These are phyloP conservation scores for Saccharomycopsis lassenensis DNA, from an alignment of 805 yeast species.

Conservation along the genomic window DNA sequence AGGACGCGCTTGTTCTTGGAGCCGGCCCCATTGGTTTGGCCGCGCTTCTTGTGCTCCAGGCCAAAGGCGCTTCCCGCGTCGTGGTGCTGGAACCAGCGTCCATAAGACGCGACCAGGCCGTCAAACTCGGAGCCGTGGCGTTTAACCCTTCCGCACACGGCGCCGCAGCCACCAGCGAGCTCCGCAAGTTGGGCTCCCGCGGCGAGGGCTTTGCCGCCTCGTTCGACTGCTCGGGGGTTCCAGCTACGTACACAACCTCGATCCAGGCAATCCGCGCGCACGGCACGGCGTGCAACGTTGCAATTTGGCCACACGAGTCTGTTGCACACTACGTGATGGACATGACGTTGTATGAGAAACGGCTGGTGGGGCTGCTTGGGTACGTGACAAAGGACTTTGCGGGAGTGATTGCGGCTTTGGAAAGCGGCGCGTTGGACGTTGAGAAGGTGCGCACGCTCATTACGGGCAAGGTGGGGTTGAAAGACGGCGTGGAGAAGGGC, in stretches of 20 bases:
- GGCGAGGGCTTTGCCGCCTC: conserved; percentile 38
- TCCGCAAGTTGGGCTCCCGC: conserved; percentile 30
- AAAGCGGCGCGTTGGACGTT: conserved; percentile 33
- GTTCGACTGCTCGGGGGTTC: conserved; percentile 47
- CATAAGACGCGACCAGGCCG: conserved; percentile 31
- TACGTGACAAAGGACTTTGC: conserved; percentile 46
- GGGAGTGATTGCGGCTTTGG: conserved; percentile 42
- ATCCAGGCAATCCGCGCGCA: conserved; percentile 38
- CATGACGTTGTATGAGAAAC: conserved; percentile 43
- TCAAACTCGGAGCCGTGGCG: conserved; percentile 24
- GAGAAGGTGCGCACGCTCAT: conserved; percentile 37
- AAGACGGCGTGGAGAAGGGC: conserved; percentile 44
- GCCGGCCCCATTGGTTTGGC: conserved; percentile 48
- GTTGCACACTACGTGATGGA: conserved; percentile 43
- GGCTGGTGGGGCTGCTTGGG: conserved; percentile 50
- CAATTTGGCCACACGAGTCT: conserved; percentile 50
- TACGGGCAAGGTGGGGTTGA: conserved; percentile 40
- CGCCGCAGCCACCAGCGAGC: no score
- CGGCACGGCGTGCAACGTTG: conserved; percentile 53
- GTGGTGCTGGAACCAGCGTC: conserved; percentile 42
- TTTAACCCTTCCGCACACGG: conserved; percentile 31
- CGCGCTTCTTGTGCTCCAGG: conserved; percentile 39
- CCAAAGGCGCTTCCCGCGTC: conserved; percentile 31
- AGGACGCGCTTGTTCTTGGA: conserved; percentile 39
- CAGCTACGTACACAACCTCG: conserved; percentile 41